Conservation (phyloP, 768 basidiomycete genomes). For the Lactifluus hygrophoroides region DNA sequence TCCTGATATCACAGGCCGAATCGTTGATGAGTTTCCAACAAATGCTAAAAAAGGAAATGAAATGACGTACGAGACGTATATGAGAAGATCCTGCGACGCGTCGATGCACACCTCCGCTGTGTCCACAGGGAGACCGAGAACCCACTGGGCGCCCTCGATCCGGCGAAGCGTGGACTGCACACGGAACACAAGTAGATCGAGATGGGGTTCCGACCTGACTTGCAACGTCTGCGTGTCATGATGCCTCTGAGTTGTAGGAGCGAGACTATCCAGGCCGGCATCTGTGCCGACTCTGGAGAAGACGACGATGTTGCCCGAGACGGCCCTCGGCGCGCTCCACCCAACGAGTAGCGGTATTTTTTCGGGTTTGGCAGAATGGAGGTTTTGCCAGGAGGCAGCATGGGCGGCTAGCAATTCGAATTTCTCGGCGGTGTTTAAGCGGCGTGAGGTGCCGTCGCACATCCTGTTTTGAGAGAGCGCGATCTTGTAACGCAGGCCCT, state of each 20-base stretch:
- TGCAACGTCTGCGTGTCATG: neutral
- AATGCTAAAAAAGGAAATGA: neutral
- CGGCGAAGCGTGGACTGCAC: neutral
- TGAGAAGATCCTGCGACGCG: constrained; percentile 8
- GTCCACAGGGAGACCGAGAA: neutral
- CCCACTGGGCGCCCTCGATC: constrained; percentile 2
- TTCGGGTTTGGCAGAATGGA: neutral
- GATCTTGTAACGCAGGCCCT: constrained; percentile 9
- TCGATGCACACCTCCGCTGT: neutral
- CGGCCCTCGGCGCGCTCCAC: constrained; percentile 1
- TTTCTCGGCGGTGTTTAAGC: constrained; percentile 1
- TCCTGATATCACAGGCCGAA: neutral
- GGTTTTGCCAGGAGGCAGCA: neutral
- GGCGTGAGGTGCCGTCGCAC: neutral
- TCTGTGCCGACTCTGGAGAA: neutral
- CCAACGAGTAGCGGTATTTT: neutral
- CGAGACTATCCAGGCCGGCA: neutral
- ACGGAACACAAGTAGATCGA: constrained; percentile 3
- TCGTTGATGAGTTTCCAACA: neutral
- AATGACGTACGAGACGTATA: constrained; percentile 4
- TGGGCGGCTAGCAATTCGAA: neutral
- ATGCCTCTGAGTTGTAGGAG: neutral
- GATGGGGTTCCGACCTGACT: neutral
- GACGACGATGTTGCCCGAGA: constrained; percentile 5
- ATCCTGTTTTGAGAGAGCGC: constrained; percentile 3